These are phyloP conservation scores for Fonsecaea pedrosoi DNA, from an alignment of 2,329 filamentous ascomycete genomes.

Conservation along the genomic window DNA sequence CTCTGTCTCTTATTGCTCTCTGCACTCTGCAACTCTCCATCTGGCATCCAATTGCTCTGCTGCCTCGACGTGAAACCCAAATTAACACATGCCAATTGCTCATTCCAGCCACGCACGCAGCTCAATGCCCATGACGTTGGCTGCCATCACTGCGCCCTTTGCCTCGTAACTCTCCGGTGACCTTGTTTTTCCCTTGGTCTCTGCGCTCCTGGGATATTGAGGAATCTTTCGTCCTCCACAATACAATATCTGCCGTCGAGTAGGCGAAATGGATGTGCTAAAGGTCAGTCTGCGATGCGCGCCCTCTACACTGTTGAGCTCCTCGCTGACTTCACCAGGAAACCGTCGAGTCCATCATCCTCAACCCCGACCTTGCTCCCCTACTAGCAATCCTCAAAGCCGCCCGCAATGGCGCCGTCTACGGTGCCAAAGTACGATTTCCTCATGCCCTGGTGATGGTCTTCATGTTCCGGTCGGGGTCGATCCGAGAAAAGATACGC, in stretches of 20 bases:
- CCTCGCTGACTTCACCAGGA: conserved; percentile 22
- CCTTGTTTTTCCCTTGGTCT: background rate
- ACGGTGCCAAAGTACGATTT: conserved; percentile 96
- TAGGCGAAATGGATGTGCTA: conserved; percentile 29
- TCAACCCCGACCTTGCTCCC: conserved; percentile 69
- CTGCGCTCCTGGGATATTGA: background rate
- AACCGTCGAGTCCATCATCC: conserved; percentile 34
- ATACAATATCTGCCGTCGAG: background rate
- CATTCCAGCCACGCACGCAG: background rate
- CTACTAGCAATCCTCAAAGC: conserved; percentile 86
- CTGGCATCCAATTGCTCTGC: conserved; percentile 8
- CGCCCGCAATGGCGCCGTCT: conserved; percentile 94
- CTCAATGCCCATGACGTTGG: conserved; percentile 19
- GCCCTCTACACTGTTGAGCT: background rate
- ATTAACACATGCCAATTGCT: conserved; percentile 23
- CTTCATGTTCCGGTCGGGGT: conserved; percentile 91
- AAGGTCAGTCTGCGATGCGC: conserved; percentile 20
- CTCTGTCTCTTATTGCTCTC: conserved; percentile 7
- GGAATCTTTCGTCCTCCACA: background rate
- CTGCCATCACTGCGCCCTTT: conserved; percentile 1
- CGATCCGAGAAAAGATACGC: conserved; percentile 79
- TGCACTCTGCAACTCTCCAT: conserved; percentile 4
- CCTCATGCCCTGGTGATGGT: conserved; percentile 99
- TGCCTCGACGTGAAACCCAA: background rate
- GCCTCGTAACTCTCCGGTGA: background rate